Percentiles rank a stretch among this genome's conserved stretches.
Conservation (phyloP, 441 rosid genomes). For the Cnidoscolus chayamansa region DNA sequence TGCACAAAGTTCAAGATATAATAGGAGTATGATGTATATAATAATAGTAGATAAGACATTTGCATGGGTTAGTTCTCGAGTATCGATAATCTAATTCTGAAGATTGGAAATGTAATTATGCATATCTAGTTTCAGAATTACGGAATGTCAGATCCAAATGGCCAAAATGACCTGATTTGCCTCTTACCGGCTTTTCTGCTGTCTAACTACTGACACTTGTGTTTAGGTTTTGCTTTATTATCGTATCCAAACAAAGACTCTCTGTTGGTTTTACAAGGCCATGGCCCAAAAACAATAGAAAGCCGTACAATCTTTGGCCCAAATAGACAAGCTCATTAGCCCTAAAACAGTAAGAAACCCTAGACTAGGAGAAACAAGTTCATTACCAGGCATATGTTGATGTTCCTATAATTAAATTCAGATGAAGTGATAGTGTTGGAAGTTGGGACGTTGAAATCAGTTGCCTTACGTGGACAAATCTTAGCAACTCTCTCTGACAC, state of each 20-base stretch:
- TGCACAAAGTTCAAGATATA: slow-evolving; percentile 1
- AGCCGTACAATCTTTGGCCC: too few relatives aligned
- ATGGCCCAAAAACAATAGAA: too few relatives aligned
- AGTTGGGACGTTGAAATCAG: too few relatives aligned
- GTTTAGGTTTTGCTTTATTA: background rate
- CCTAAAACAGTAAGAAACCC: too few relatives aligned
- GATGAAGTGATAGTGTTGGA: too few relatives aligned
- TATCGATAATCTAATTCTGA: slow-evolving; percentile 17
- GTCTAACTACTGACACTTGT: slow-evolving; percentile 15
- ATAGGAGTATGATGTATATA: background rate
- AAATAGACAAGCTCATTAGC: too few relatives aligned
- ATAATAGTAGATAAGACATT: slow-evolving; percentile 5
- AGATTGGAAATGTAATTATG: slow-evolving; percentile 15
- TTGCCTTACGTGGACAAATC: too few relatives aligned
- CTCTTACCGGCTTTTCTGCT: slow-evolving; percentile 5
- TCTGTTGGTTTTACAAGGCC: too few relatives aligned
- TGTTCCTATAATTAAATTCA: too few relatives aligned
- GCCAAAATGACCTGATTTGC: background rate
- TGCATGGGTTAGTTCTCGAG: slow-evolving; percentile 29
- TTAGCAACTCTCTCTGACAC: too few relatives aligned
- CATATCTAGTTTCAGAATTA: slow-evolving; percentile 41
- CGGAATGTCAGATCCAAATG: slow-evolving; percentile 61
- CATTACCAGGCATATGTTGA: too few relatives aligned
- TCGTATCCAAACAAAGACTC: slow-evolving; percentile 11
- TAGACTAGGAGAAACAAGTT: too few relatives aligned